Conservation (phyloP, 2,329 filamentous ascomycete species). For the Verticillium alfalfae region DNA sequence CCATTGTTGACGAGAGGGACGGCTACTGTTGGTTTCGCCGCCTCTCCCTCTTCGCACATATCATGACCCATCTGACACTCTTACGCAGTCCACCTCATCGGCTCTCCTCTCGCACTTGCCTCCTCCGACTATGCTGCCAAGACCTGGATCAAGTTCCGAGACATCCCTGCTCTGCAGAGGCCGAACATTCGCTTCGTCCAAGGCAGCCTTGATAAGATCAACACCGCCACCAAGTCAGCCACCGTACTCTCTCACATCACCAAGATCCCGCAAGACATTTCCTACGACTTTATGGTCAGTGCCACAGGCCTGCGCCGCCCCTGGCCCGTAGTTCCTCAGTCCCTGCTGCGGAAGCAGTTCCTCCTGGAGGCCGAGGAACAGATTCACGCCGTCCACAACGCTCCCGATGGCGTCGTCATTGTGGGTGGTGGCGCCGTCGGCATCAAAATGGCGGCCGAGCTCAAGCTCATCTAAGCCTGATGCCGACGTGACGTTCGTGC, state of each 20-base stretch:
- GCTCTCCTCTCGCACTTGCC: slow-evolving; percentile 66
- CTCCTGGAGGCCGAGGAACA: slow-evolving; percentile 57
- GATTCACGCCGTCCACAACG: slow-evolving; percentile 46
- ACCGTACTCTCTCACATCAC: slow-evolving; percentile 45
- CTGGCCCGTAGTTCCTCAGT: slow-evolving; percentile 70
- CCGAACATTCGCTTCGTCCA: slow-evolving; percentile 60
- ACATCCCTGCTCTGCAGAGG: slow-evolving; percentile 61
- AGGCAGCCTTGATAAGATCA: slow-evolving; percentile 56
- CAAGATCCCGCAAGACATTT: slow-evolving; percentile 31
- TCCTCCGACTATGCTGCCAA: slow-evolving; percentile 57
- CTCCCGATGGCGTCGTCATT: slow-evolving; percentile 57
- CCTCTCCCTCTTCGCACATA: background rate
- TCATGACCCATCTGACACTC: background rate
- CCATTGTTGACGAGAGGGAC: slow-evolving; percentile 73
- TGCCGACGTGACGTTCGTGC: slow-evolving; percentile 65
- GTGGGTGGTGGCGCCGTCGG: slow-evolving; percentile 78
- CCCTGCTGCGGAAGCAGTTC: slow-evolving; percentile 55
- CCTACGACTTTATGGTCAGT: slow-evolving; percentile 72
- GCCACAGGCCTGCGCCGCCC: slow-evolving; percentile 64
- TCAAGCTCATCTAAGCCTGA: slow-evolving; percentile 63
- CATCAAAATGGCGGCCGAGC: slow-evolving; percentile 75
- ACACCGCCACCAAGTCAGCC: slow-evolving; percentile 54
- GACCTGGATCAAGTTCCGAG: slow-evolving; percentile 64
- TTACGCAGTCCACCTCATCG: slow-evolving; percentile 61
- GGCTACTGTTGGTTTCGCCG: slow-evolving; percentile 61